phyloP scores from a whole-genome alignment of 1,284 basidiomycete species.

The Sporisorium reilianum region DNA sequence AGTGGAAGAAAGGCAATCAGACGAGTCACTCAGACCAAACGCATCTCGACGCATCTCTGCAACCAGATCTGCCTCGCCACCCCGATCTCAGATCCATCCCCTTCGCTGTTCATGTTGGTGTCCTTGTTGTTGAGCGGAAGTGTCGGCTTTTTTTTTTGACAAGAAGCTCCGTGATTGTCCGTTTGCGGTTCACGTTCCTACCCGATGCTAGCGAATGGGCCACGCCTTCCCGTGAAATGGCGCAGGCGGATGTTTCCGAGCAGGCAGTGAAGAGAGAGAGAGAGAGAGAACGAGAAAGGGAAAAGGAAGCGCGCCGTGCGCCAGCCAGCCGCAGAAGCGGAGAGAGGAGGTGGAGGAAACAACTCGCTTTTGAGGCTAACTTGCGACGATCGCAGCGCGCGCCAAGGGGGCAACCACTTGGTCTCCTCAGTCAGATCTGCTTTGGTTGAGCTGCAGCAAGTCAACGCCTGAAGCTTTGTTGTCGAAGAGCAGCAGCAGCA shows the following conservation, averaged over 20 bases:
- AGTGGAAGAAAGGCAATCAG: not conserved
- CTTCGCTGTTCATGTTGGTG: not conserved
- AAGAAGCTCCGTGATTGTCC: slow-evolving; percentile 27
- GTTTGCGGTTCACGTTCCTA: slow-evolving; percentile 22
- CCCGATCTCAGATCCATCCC: not conserved
- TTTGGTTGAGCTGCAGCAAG: not conserved
- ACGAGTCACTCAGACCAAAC: not conserved
- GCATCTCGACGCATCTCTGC: not conserved
- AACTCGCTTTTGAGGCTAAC: not conserved
- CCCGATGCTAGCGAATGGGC: slow-evolving; percentile 21
- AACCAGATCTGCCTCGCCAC: not conserved
- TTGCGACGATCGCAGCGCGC: slow-evolving; percentile 10
- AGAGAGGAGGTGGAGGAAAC: slow-evolving; percentile 10
- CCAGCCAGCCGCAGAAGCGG: not conserved
- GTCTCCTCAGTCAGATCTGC: not conserved
- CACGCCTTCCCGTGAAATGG: not conserved
- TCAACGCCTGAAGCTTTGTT: not conserved
- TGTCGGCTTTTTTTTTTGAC: slow-evolving; percentile 29
- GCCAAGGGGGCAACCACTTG: too few relatives aligned
- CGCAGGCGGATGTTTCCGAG: slow-evolving; percentile 36
- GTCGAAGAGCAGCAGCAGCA: not conserved
- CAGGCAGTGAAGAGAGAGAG: not conserved
- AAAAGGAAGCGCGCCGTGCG: not conserved
- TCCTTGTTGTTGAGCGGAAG: slow-evolving; percentile 31
- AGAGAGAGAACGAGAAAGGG: not conserved